These are phyloP conservation scores for Populus ilicifolia DNA, from an alignment of 345 rosid genomes.

Conservation along the genomic window DNA sequence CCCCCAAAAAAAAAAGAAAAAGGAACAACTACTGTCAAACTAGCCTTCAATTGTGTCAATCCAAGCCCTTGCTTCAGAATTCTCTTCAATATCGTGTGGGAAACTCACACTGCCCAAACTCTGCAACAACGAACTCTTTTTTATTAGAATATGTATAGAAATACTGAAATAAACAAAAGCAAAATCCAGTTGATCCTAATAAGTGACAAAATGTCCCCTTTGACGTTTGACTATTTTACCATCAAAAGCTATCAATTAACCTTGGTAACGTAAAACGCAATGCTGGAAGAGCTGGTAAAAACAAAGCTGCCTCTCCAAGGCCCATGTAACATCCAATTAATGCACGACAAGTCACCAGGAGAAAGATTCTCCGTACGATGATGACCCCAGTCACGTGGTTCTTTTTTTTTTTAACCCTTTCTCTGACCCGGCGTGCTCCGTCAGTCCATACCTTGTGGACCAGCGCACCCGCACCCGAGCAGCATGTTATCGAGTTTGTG, in stretches of 20 bases:
- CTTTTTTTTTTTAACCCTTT: neutral
- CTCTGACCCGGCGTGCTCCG: constrained; percentile 7
- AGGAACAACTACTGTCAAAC: neutral
- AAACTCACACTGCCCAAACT: constrained; percentile 22
- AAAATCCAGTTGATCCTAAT: too few relatives aligned
- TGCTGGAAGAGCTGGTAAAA: neutral
- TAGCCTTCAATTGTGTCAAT: neutral
- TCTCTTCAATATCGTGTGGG: constrained; percentile 26
- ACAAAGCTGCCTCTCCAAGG: neutral
- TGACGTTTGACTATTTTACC: neutral
- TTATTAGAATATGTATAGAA: neutral
- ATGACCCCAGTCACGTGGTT: constrained; percentile 7
- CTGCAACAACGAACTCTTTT: constrained; percentile 8
- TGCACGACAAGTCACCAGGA: constrained; percentile 4
- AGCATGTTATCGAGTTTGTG: neutral
- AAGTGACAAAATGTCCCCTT: too few relatives aligned
- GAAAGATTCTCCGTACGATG: constrained; percentile 6
- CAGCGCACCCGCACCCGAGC: neutral
- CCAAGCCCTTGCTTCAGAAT: too few relatives aligned
- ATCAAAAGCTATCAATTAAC: neutral
- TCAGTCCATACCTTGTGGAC: neutral
- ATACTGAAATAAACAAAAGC: neutral
- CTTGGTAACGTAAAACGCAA: too few relatives aligned
- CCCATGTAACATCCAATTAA: neutral
- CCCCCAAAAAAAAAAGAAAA: neutral